A percentile compares a stretch with the other conserved stretches of the same genome.
These are phyloP conservation scores for Brasilioporus rufonigricans DNA, from an alignment of 768 basidiomycete genomes.

Conservation along the genomic window DNA sequence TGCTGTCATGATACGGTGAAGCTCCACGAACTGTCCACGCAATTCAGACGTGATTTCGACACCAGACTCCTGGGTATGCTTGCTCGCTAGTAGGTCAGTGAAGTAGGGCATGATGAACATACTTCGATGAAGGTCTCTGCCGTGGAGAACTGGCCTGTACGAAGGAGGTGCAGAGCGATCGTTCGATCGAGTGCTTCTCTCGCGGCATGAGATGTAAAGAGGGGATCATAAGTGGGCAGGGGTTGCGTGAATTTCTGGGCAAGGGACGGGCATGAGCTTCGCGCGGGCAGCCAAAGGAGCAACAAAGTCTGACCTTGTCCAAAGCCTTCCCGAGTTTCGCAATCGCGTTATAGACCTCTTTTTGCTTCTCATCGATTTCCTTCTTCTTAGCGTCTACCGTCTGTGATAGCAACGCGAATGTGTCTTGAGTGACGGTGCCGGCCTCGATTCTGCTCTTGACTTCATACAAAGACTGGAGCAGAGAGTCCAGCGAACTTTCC, in stretches of 20 bases:
- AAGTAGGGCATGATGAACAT: slow-evolving; percentile 18
- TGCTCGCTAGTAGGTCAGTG: neutral
- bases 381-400: slow-evolving; percentile 72
- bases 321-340: slow-evolving; percentile 79
- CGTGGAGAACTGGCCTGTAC: slow-evolving; percentile 78
- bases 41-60: slow-evolving; percentile 52
- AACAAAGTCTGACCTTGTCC: slow-evolving; percentile 70
- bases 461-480: slow-evolving; percentile 56
- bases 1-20: slow-evolving; percentile 70
- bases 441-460: slow-evolving; percentile 52
- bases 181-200: slow-evolving; percentile 62
- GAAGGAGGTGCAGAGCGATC: slow-evolving; percentile 72
- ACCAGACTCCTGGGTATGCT: slow-evolving; percentile 56
- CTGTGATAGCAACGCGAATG: slow-evolving; percentile 49
- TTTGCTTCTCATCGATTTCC: slow-evolving; percentile 84
- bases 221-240: slow-evolving; percentile 63
- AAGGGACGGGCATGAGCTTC: slow-evolving; percentile 6
- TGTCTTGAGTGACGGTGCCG: slow-evolving; percentile 47
- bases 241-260: slow-evolving; percentile 57
- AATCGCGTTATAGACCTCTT: slow-evolving; percentile 79
- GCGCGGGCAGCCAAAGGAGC: neutral
- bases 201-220: slow-evolving; percentile 63
- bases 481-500: slow-evolving; percentile 58
- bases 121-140: slow-evolving; percentile 77
- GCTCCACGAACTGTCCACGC: slow-evolving; percentile 58